Base-by-base conservation (phyloP, 1,139 yeast species). In the Yarrowia galli region DNA sequence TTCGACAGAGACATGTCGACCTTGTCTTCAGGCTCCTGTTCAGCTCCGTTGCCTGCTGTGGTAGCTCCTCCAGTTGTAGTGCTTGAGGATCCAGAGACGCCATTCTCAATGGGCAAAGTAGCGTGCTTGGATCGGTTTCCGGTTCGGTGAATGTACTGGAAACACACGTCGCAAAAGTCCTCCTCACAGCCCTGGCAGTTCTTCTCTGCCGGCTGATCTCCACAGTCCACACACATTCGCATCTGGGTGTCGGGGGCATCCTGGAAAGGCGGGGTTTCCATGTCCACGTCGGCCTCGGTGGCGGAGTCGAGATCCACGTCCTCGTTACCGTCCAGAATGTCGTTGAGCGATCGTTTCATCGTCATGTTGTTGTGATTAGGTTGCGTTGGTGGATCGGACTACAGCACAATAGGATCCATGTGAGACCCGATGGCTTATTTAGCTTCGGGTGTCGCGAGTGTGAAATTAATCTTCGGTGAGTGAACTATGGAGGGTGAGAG, bases 141-240 rank as follows among this genome's bases (percentile, higher is more conserved):
- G 35, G 89, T 87, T 69, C 88, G 80, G 73, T 89, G 93, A 22
- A 87, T 79, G 78, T 87, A 83, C 51, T 82, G 86, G 73, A 84
- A 88, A 74, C 93, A 89, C 1, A 88, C 89, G 42, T 83, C 81
- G 75, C 93, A 89, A 72, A 87, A 89, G 32, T 81, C 80, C 72
- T 89, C 93, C 45, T 83, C 84, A 76, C 93, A 89, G 66, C 81
- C 81, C 45, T 77, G 74, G 75, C 93, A 89, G 40, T 79, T 75
- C 13, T 86, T 76, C 71, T 87, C 90, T 6, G 84, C 79, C 32
- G 89, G 87, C 85, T 87, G 89, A 74, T 89, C 91, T 42, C 84
- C 84, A 75, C 93, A 89, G 72, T 88, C 92, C 16, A 85, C 80
- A 76, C 93, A 88, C 51, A 83, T 77, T 3, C 78, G 64, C 12